Conservation (phyloP, 768 basidiomycete genomes). For the Leccinellum albellum region DNA sequence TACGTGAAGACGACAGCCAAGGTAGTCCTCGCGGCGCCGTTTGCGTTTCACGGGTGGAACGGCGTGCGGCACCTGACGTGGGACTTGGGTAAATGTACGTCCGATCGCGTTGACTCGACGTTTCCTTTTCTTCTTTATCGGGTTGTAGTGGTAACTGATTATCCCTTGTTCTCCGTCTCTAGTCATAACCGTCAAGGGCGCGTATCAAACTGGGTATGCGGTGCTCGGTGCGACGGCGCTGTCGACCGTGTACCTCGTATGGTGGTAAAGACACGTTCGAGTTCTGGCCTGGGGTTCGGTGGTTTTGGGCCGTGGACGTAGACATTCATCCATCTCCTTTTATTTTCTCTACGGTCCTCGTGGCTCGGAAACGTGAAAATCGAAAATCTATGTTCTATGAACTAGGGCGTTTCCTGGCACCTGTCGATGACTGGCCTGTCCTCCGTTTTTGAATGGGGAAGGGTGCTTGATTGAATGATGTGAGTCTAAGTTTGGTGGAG, state of each 20-base stretch:
- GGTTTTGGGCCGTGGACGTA: background rate
- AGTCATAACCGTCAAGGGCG: conserved; percentile 82
- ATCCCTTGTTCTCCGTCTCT: background rate
- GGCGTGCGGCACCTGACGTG: conserved; percentile 87
- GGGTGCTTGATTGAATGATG: background rate
- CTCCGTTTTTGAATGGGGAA: background rate
- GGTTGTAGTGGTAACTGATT: background rate
- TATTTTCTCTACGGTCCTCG: background rate
- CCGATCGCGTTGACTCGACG: background rate
- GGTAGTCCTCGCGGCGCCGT: conserved; percentile 76
- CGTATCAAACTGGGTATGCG: conserved; percentile 77
- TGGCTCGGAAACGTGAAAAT: background rate
- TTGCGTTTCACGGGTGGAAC: conserved; percentile 88
- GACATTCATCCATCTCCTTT: background rate
- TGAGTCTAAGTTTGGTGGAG: background rate
- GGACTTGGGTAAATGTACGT: conserved; percentile 88
- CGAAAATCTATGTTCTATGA: background rate
- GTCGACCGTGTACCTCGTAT: conserved; percentile 62
- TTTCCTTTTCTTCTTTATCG: background rate
- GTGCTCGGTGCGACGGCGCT: conserved; percentile 78
- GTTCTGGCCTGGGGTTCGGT: conserved; percentile 28
- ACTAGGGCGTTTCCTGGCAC: background rate
- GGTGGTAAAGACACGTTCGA: conserved; percentile 21
- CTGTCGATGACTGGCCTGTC: background rate
- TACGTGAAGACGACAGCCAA: conserved; percentile 76